Evolutionary conservation across 345 rosid genomes (phyloP).

Genomic region (Odontarrhena argentea): DNA sequence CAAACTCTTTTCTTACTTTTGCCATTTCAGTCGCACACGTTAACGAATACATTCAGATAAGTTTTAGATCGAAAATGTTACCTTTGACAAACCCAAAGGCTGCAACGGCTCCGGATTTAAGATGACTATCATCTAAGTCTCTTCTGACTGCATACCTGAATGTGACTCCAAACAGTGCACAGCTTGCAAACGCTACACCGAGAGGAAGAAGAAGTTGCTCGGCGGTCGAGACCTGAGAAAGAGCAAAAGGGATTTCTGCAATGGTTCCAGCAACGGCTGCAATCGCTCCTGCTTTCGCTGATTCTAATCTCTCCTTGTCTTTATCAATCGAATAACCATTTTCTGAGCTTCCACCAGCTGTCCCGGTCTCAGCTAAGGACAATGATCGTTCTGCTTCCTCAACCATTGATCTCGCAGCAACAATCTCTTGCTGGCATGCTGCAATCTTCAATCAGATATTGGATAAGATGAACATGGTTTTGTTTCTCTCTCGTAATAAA

Average conservation of each 20-base stretch:
- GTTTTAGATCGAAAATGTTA: slow-evolving; percentile 29
- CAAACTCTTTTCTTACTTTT: slow-evolving; percentile 1
- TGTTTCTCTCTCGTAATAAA: background rate
- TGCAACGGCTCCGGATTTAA: slow-evolving; percentile 72
- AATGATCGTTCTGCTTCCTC: slow-evolving; percentile 76
- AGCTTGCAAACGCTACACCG: slow-evolving; percentile 66
- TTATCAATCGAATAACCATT: slow-evolving; percentile 37
- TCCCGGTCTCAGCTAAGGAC: slow-evolving; percentile 29
- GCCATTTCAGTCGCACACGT: slow-evolving; percentile 7
- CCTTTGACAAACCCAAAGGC: slow-evolving; percentile 88
- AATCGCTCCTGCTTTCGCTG: slow-evolving; percentile 67
- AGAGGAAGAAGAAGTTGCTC: slow-evolving; percentile 65
- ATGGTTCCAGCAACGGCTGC: slow-evolving; percentile 80
- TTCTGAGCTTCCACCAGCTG: slow-evolving; percentile 18
- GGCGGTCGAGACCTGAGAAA: slow-evolving; percentile 53
- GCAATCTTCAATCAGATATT: slow-evolving; percentile 57
- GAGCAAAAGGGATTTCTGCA: slow-evolving; percentile 62
- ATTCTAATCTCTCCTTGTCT: slow-evolving; percentile 77
- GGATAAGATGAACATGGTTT: slow-evolving; percentile 8
- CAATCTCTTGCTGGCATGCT: slow-evolving; percentile 72
- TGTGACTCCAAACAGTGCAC: slow-evolving; percentile 85
- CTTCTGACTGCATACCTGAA: slow-evolving; percentile 76
- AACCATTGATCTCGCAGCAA: slow-evolving; percentile 70
- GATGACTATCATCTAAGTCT: slow-evolving; percentile 72
- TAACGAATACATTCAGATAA: slow-evolving; percentile 1